phyloP scores from a whole-genome alignment of 208 protist genomes.

The Strigomonas culicis region DNA sequence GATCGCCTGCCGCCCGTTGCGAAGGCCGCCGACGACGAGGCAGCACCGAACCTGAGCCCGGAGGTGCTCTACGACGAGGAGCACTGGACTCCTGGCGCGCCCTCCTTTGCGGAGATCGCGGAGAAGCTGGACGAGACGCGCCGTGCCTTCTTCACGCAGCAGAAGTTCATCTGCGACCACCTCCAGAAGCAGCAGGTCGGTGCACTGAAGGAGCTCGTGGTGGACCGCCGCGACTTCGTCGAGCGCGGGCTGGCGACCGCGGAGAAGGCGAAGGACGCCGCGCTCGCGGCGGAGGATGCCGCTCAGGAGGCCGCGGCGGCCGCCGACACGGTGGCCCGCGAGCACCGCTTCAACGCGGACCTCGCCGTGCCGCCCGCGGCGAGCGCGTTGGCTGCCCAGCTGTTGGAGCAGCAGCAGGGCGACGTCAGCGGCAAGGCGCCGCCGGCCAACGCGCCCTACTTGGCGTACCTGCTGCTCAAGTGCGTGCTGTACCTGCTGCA shows the following conservation, averaged over 20 bases:
- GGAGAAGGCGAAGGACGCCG: constrained; percentile 17
- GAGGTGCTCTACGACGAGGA: constrained; percentile 13
- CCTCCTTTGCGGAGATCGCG: constrained; percentile 32
- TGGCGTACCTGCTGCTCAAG: constrained; percentile 63
- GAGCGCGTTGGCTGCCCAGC: constrained; percentile 24
- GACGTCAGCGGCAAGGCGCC: constrained; percentile 1
- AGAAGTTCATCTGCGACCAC: constrained; percentile 60
- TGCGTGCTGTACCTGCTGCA: constrained; percentile 77
- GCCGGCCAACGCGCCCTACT: constrained; percentile 40
- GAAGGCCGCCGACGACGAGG: constrained; percentile 14
- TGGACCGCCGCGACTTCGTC: constrained; percentile 48
- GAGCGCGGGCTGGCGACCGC: constrained; percentile 37
- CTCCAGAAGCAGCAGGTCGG: constrained; percentile 64
- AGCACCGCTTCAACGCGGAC: constrained; percentile 8
- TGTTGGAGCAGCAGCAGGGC: constrained; percentile 40
- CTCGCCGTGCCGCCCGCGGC: constrained; percentile 31
- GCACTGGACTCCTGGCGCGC: constrained; percentile 13
- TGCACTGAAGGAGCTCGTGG: constrained; percentile 45
- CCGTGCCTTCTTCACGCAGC: constrained; percentile 53
- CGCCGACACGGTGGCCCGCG: constrained; percentile 8
- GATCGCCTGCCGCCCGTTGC: constrained; percentile 32
- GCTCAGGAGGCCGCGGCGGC: constrained; percentile 26
- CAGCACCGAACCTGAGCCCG: background rate
- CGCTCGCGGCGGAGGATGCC: constrained; percentile 25
- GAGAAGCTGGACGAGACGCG: constrained; percentile 40